Base-by-base conservation (phyloP, 768 basidiomycete genomes). In the Galerina marginata region DNA sequence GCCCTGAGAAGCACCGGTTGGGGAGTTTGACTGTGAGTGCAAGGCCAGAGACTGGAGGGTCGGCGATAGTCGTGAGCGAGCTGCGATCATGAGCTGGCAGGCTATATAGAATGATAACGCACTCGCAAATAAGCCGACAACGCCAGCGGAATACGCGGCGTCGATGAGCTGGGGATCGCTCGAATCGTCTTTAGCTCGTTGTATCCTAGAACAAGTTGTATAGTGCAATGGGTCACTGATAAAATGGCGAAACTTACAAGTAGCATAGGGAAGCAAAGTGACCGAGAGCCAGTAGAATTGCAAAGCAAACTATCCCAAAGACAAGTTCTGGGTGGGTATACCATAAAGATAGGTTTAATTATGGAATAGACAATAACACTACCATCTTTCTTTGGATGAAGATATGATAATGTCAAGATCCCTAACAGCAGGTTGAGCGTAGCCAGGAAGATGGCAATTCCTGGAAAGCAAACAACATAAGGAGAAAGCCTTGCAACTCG, bases 311-410 rank as follows among this genome's bases (percentile, higher is more conserved):
- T 15, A 72, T 63, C 6, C 71, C 70, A 39, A 74, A 74, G 47
- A 74, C 46, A 33, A 74, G 64, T 2, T 67, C 72, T 74, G 37
- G 29, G 58, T 36, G 29, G 29, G 4, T 7, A 33, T 33, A 33
- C 7, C 29, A 33, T 9, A 16, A n/a, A 37, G n/a, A 45, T 36
- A 16, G 38, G 16, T 39, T 43, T 44, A 52, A 38, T 2, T 3
- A 5, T 40, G 12, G 44, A 45, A 20, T 20, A 6, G 23, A 9
- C 20, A 4, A 6, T 9, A 44, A 26, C 12, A 64, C 38, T 43
- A 70, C 73, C 69, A 59, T 71, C 71, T 66, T 70, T 65, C 65
- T 71, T 74, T 20, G 71, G 69, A 38, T 68, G 65, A n/a, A 74
- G 54, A 57, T 69, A 72, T 7, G 73, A 72, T 4, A 74, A 62